Conservation (phyloP, 2,329 filamentous ascomycete species). For the Ceratocystis huliohia region DNA sequence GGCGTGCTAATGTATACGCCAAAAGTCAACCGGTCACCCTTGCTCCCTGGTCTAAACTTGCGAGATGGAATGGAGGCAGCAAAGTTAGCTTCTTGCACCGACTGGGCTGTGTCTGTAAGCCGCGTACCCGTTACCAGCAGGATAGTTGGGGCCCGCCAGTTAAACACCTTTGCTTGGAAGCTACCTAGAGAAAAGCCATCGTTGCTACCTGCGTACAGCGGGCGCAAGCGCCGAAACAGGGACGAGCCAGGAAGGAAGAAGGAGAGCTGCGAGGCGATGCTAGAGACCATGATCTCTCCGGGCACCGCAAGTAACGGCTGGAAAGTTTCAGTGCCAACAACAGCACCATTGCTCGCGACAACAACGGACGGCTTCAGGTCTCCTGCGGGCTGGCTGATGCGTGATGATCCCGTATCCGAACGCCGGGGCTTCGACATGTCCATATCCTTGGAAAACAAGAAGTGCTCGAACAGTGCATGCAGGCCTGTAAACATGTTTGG, state of each 20-base stretch:
- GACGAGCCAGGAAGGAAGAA: conserved; percentile 55
- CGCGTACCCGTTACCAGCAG: conserved; percentile 55
- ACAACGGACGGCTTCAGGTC: neutral
- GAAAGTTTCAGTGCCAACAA: conserved; percentile 24
- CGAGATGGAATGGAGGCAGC: conserved; percentile 50
- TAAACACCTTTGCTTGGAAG: conserved; percentile 62
- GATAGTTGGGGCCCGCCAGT: conserved; percentile 64
- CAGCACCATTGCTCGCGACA: neutral
- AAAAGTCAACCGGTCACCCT: conserved; percentile 45
- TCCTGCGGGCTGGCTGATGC: neutral
- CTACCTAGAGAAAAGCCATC: conserved; percentile 67
- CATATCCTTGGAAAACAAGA: conserved; percentile 60
- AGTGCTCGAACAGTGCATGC: conserved; percentile 58
- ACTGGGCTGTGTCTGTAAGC: conserved; percentile 36
- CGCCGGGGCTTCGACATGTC: conserved; percentile 43
- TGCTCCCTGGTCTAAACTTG: conserved; percentile 42
- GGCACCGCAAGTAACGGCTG: conserved; percentile 40
- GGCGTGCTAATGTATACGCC: conserved; percentile 54
- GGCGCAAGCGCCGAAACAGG: conserved; percentile 52
- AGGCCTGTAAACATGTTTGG: conserved; percentile 57
- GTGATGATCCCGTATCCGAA: conserved; percentile 1
- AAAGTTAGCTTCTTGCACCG: conserved; percentile 44
- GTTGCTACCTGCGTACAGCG: conserved; percentile 56
- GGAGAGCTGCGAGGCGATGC: conserved; percentile 54
- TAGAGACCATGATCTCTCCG: conserved; percentile 53